Base-by-base conservation (phyloP, 2,329 filamentous ascomycete genomes). In the Epichloe uncinata region DNA sequence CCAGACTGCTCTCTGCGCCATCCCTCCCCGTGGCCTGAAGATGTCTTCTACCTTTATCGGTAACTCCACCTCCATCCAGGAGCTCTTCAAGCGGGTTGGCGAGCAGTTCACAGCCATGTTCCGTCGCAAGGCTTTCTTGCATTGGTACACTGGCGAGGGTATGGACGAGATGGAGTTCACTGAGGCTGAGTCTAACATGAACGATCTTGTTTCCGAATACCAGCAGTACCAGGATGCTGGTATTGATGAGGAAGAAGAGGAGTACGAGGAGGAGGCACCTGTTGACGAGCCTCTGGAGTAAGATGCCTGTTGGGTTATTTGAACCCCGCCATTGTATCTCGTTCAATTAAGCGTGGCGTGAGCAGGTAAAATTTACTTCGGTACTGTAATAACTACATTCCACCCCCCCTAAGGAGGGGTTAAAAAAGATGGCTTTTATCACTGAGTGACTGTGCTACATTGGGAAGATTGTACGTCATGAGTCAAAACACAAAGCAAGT, bases 161-260 rank as follows among this genome's bases (percentile, higher is more conserved):
- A 97, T 98, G 93, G 93, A 98, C 75, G 93, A 97, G 85, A 97
- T 97, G 93, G 93, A 98, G 79, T 98, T 98, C 79, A 97, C 93
- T 68, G 93, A 97, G 81, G 93, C 93, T 62, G 93, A 97, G 83
- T 95, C 87, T 75, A 98, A 98, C 81, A 97, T 98, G 91, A 97
- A 98, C 79, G 93, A 98, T 73, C 78, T 98, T 68, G 91, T 98
- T 65, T 95, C 89, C 55, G 93, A 98, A 74, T 98, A 98, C 80
- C 93, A 97, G 82, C 93, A 98, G 75, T 98, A 98, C 84, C 93
- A 98, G 82, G 93, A 98, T 73, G 93, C 93, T 69, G 87, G 87
- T 65, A 82, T 96, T 73, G 94, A 93, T 55, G 93, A 98, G 74
- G 91, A 88, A 63, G 91, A 97, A 75, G 90, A 95, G 75, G 89